A percentile compares a stretch with the other conserved stretches of the same genome.
phyloP scores from a whole-genome alignment of 345 rosid species.

The Eucalyptus pumila region DNA sequence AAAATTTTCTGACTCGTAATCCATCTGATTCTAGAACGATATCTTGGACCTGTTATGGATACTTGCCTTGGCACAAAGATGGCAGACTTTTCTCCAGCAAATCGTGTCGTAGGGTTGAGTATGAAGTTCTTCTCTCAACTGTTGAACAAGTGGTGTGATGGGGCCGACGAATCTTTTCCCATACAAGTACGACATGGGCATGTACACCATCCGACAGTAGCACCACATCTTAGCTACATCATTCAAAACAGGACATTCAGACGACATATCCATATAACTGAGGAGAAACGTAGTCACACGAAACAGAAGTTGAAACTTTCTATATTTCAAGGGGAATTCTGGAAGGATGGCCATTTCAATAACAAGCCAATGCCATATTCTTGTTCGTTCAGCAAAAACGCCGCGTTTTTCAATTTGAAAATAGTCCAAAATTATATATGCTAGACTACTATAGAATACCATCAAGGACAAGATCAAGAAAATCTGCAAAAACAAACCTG shows the following conservation, averaged over 20 bases:
- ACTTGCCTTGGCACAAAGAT: constrained; percentile 5
- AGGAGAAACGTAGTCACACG: neutral
- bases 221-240: constrained; percentile 24
- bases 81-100: constrained; percentile 8
- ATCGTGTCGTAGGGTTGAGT: constrained; percentile 5
- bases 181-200: constrained; percentile 19
- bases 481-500: neutral
- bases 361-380: neutral
- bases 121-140: constrained; percentile 14
- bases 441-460: neutral
- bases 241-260: neutral
- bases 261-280: neutral
- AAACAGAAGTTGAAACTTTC: neutral
- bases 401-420: neutral
- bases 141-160: constrained; percentile 11
- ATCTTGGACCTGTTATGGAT: neutral
- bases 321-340: neutral
- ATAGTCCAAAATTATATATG: neutral
- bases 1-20: neutral
- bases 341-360: neutral
- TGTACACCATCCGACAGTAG: constrained; percentile 13
- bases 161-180: constrained; percentile 25
- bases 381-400: neutral
- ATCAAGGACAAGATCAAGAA: neutral
- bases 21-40: neutral